Base-by-base conservation (phyloP, 2,329 filamentous ascomycete genomes). In the Blumeria hordei region DNA sequence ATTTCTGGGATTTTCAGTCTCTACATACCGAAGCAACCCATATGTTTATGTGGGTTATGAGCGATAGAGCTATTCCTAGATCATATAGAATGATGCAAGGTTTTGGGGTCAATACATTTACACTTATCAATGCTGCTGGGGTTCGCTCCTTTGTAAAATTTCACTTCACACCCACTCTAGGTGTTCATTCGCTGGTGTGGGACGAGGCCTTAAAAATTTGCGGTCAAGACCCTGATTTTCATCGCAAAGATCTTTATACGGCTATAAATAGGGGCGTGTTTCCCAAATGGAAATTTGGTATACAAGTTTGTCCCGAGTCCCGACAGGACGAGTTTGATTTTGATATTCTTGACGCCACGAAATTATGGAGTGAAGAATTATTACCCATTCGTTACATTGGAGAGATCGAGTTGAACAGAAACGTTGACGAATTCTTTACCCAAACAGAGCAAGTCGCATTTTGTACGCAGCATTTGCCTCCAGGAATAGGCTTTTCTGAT, bases 1-100 rank as follows among this genome's bases (percentile, higher is more conserved):
- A 83, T 62, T 85, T 85, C 62, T 87, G 81, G 82, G 83, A 88
- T 62, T 87, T 86, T 60, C 71, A 76, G 43, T 80, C 71, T 59
- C 67, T 81, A 58, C 79, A 87, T 61, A 70, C 77, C 0, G 83
- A 90, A 64, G 75, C 81, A 0, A 85, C 82, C 0, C 83, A 88
- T 65, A 87, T 86, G 81, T 83, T 77, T 60, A 78, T 85, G 72
- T 88, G 84, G 83, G 70, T 78, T 34, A 85, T 87, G 80, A 83
- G 77, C 8, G 85, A 88, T 64, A 74, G 83, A 33, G 72, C 73
- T 0, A 86, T 86, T 55, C 84, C 84, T 1, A 75, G 82, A 2
- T 85, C 81, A 0, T 88, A 74, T 67, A 78, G 85, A 28, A 88
- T 88, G 83, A 88, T 90, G 81, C 83, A 90, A 60, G 85, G 85